Base-by-base conservation (phyloP, 306 rosid genomes). In the Cercis canadensis region DNA sequence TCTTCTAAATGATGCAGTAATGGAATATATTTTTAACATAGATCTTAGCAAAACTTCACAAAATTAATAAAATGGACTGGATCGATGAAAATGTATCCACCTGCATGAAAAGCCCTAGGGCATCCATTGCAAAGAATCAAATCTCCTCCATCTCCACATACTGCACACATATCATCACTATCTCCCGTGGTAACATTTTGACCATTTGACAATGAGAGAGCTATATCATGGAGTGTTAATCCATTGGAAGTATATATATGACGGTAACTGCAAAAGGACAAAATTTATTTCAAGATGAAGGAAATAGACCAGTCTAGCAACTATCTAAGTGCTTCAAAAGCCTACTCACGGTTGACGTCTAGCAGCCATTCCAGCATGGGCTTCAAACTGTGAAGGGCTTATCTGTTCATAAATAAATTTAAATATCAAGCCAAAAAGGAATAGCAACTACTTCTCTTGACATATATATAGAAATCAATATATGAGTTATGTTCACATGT, bases 361-460 rank as follows among this genome's bases (percentile, higher is more conserved):
- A 49, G 96, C 99, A 68, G 99, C 95, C 99, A 95, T 95, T 84
- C 99, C 99, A 80, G 97, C 97, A 85, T 95, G 99, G 64, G 99
- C 85, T 87, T 95, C 99, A 83, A 95, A 95, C 85, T 95, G 99
- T 24, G 99, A 95, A 58, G 99, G 99, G 74, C 99, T 95, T 62
- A 95, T 75, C 99, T 95, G 89, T 75, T 83, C 70, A 63, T 43
- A 72, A 46, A 63, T 67, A 74, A 46, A 76, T 14, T 52, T 21
- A 68, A 46, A 46, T 40, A 29, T 12, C 62, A 84, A 72, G 19
- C 57, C 15, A 32, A 49, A 2, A 31, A n/a, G 29, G 18, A 49
- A 12, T 11, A 33, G n/a, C 11, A 6, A 36, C 12, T 7, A 49
- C 16, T 54, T 49, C 59, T 50, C 32, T 57, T 49, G 66, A 33